Percentiles rank a stretch among this genome's conserved stretches.
These are phyloP conservation scores for Auricularia sp. DNA, from an alignment of 768 basidiomycete genomes.

Conservation along the genomic window DNA sequence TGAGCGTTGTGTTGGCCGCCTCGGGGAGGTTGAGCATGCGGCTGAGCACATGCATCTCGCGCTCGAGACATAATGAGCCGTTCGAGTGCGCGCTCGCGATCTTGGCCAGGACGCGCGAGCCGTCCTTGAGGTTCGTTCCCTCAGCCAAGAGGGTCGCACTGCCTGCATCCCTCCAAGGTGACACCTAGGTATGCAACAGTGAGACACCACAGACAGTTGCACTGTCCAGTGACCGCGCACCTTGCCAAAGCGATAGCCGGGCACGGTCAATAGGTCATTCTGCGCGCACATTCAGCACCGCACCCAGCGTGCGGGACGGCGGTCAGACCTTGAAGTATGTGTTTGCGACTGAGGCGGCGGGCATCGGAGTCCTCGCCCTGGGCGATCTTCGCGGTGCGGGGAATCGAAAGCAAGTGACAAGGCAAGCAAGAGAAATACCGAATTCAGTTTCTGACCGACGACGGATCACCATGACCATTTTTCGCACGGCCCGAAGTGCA, in stretches of 20 bases:
- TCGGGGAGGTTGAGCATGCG: constrained; percentile 40
- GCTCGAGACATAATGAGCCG: constrained; percentile 59
- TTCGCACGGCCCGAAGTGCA: too few relatives aligned
- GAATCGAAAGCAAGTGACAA: neutral
- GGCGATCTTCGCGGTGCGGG: neutral
- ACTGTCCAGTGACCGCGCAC: constrained; percentile 20
- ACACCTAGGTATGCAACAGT: constrained; percentile 31
- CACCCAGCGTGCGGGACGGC: neutral
- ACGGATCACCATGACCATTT: too few relatives aligned
- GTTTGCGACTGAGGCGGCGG: constrained; percentile 24
- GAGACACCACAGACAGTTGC: constrained; percentile 1
- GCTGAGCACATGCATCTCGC: constrained; percentile 59
- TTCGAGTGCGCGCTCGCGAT: constrained; percentile 64
- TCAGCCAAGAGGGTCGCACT: constrained; percentile 60
- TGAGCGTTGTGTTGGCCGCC: constrained; percentile 37
- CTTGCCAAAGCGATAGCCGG: constrained; percentile 65
- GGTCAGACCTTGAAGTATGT: constrained; percentile 34
- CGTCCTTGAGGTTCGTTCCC: constrained; percentile 60
- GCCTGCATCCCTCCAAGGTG: constrained; percentile 63
- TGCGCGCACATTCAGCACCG: neutral
- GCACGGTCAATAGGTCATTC: constrained; percentile 46
- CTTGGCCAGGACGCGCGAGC: constrained; percentile 59
- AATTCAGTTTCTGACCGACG: too few relatives aligned
- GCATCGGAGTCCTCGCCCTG: neutral
- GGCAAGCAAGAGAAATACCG: neutral